Base-by-base conservation (phyloP, 164 flowering plant genomes). In the Aristolochia fimbriata region DNA sequence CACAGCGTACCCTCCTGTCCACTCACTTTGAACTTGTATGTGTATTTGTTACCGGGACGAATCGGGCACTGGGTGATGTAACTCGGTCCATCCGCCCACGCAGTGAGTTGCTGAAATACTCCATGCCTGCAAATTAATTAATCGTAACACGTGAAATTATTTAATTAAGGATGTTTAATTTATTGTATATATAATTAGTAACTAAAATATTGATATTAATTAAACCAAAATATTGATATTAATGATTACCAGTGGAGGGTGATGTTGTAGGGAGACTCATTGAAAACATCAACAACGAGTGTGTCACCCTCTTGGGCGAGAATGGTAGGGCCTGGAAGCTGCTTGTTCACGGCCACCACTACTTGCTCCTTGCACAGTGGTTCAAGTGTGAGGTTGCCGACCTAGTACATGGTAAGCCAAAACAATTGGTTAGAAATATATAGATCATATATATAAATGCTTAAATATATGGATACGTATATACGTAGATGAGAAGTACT, bases 1-100 rank as follows among this genome's bases (percentile, higher is more conserved):
- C 70, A 73, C 0, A 73, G 68, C 2, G 70, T 69, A 21, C 73
- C 76, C 46, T 73, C 71, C 51, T 73, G 76, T 0, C 53, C 60
- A 0, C 62, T 69, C 46, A 73, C 19, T 27, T 45, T 69, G 58
- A 73, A 73, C 48, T 9, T 58, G 67, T 73, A 63, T 0, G 70
- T 73, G 57, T 50, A 73, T 19, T 54, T 61, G 51, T 23, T 60
- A 20, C 73, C 70, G 0, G 73, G 73, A 11, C 19, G 46, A 1
- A 73, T 69, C 4, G 77, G 73, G 24, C 77, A 73, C 30, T 70
- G 77, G 17, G 73, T 70, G 8, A 62, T 63, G 15, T 60, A 66
- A 6, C 27, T 63, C 15, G 69, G 66, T 8, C 77, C 77, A 24
- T 73, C 73, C 0, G 68, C 62, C 73, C 73, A 73, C 4, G 57